Percentiles rank a stretch among this genome's conserved stretches.
These are phyloP conservation scores for Furcasterigmium furcatum DNA, from an alignment of 2,329 filamentous ascomycete genomes.

Conservation along the genomic window DNA sequence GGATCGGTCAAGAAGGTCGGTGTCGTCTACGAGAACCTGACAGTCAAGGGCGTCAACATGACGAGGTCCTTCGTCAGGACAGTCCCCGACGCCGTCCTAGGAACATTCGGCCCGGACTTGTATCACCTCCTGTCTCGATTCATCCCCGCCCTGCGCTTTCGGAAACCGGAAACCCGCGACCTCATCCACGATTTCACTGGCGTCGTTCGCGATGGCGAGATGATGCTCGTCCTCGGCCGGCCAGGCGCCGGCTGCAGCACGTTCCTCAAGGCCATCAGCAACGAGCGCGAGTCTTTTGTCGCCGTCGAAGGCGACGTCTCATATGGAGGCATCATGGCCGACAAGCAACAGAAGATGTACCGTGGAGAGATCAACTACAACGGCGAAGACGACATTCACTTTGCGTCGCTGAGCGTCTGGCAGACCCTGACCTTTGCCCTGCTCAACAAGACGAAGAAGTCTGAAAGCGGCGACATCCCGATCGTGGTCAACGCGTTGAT, in stretches of 20 bases:
- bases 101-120: slow-evolving; percentile 78
- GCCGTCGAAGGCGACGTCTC: slow-evolving; percentile 65
- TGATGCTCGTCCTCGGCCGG: slow-evolving; percentile 53
- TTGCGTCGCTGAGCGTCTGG: slow-evolving; percentile 71
- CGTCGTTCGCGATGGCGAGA: slow-evolving; percentile 29
- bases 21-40: slow-evolving; percentile 73
- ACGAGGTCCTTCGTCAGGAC: slow-evolving; percentile 68
- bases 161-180: slow-evolving; percentile 16
- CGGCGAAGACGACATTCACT: slow-evolving; percentile 74
- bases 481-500: slow-evolving; percentile 35
- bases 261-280: slow-evolving; percentile 72
- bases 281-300: slow-evolving; percentile 64
- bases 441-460: slow-evolving; percentile 13
- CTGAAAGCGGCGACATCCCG: slow-evolving; percentile 19
- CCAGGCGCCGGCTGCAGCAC: slow-evolving; percentile 75
- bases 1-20: slow-evolving; percentile 68
- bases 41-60: slow-evolving; percentile 67
- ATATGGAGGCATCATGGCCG: slow-evolving; percentile 69
- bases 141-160: slow-evolving; percentile 26
- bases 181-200: slow-evolving; percentile 29
- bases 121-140: slow-evolving; percentile 55
- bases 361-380: slow-evolving; percentile 78
- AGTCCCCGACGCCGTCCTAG: slow-evolving; percentile 69
- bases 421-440: slow-evolving; percentile 71
- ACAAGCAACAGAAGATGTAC: slow-evolving; percentile 65